A percentile compares a stretch with the other conserved stretches of the same genome.
Evolutionary conservation across 352 stramenopile species (phyloP).

Genomic region (Thraustotheca clavata): DNA sequence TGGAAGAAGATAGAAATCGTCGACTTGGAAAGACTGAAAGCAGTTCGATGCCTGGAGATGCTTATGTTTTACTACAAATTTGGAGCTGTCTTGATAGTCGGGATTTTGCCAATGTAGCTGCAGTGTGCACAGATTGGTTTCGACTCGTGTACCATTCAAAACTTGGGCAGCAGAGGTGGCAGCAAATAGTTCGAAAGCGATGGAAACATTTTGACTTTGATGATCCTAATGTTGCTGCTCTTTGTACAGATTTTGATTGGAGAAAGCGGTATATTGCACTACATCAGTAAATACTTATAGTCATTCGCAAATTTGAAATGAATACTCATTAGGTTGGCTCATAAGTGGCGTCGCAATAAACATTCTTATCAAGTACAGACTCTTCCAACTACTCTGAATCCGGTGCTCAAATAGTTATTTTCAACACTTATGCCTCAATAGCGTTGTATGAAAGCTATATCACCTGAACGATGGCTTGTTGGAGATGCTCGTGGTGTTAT

Average conservation of each 20-base stretch:
- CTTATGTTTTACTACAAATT: slow-evolving; percentile 16
- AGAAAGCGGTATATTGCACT: slow-evolving; percentile 14
- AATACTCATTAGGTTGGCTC: background rate
- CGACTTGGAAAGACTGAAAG: background rate
- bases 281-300: background rate
- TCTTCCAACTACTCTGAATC: background rate
- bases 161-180: slow-evolving; percentile 12
- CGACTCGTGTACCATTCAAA: slow-evolving; percentile 20
- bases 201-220: slow-evolving; percentile 2
- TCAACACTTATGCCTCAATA: background rate
- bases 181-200: slow-evolving; percentile 2
- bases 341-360: background rate
- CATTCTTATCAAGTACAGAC: background rate
- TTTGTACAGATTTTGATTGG: slow-evolving; percentile 1
- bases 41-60: slow-evolving; percentile 10
- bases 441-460: background rate
- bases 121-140: slow-evolving; percentile 18
- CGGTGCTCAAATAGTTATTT: background rate
- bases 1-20: slow-evolving; percentile 12
- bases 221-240: background rate
- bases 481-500: background rate
- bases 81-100: slow-evolving; percentile 17
- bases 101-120: slow-evolving; percentile 17
- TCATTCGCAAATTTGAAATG: background rate
- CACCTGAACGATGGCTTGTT: background rate